These are phyloP conservation scores for Eudorina sp. DNA, from an alignment of 139 green algal genomes.

Conservation along the genomic window DNA sequence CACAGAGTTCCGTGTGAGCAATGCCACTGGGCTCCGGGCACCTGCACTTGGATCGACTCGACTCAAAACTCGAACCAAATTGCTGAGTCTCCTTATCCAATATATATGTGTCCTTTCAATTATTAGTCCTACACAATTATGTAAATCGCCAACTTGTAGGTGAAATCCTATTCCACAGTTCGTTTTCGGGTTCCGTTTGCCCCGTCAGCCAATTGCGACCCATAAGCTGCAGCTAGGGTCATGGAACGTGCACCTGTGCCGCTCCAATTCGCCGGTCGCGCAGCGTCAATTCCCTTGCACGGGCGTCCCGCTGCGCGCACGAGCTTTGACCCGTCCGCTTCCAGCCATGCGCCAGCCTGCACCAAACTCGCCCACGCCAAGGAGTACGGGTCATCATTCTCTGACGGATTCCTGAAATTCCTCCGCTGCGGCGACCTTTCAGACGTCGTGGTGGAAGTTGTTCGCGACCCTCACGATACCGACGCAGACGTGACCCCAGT, in stretches of 20 bases:
- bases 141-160: too few species aligned
- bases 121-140: too few species aligned
- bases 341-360: not conserved
- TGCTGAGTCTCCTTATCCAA: too few species aligned
- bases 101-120: too few species aligned
- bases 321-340: constrained; percentile 1
- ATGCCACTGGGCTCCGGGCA: too few species aligned
- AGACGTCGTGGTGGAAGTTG: constrained; percentile 5
- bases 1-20: too few species aligned
- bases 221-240: not conserved
- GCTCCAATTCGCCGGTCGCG: not conserved
- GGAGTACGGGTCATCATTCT: not conserved
- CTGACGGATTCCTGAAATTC: not conserved
- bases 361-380: not conserved
- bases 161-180: too few species aligned
- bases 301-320: not conserved
- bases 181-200: too few species aligned
- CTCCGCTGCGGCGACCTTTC: constrained; percentile 4
- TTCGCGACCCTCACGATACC: not conserved
- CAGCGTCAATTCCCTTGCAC: not conserved
- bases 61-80: too few species aligned
- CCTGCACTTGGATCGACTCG: too few species aligned
- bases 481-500: not conserved
- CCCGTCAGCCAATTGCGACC: not conserved
- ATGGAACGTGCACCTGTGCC: not conserved